Evolutionary conservation across 768 basidiomycete genomes (phyloP).

Genomic region (Tubosaeta sp.): DNA sequence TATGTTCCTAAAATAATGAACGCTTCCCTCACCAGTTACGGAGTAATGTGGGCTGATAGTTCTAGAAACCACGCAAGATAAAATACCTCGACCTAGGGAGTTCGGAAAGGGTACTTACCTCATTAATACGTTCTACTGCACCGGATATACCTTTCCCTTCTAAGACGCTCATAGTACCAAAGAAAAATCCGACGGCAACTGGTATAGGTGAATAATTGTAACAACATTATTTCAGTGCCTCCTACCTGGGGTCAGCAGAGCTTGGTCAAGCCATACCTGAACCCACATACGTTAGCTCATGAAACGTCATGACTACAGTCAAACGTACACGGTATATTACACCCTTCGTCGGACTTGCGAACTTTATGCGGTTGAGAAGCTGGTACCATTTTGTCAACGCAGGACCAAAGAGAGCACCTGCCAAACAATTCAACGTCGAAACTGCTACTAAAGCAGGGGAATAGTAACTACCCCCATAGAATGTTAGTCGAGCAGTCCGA

Average conservation of each 20-base stretch:
- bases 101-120: constrained; percentile 20
- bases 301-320: not conserved
- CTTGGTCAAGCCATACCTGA: constrained; percentile 82
- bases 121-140: constrained; percentile 45
- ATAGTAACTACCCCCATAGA: constrained; percentile 59
- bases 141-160: constrained; percentile 64
- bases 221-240: constrained; percentile 3
- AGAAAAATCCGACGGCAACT: constrained; percentile 52
- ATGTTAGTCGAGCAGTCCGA: constrained; percentile 59
- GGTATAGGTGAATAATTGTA: constrained; percentile 3
- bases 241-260: constrained; percentile 64
- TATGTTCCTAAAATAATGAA: not conserved
- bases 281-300: not conserved
- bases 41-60: constrained; percentile 67
- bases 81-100: not conserved
- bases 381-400: constrained; percentile 79
- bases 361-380: constrained; percentile 65
- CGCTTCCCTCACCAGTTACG: constrained; percentile 59
- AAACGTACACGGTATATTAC: constrained; percentile 57
- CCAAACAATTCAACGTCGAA: not conserved
- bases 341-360: constrained; percentile 54
- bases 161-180: constrained; percentile 73
- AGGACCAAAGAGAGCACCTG: constrained; percentile 75
- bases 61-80: constrained; percentile 35
- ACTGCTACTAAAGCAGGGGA: not conserved